phyloP scores from a whole-genome alignment of 2,329 filamentous ascomycete species.

The Sclerotinia trifoliorum region DNA sequence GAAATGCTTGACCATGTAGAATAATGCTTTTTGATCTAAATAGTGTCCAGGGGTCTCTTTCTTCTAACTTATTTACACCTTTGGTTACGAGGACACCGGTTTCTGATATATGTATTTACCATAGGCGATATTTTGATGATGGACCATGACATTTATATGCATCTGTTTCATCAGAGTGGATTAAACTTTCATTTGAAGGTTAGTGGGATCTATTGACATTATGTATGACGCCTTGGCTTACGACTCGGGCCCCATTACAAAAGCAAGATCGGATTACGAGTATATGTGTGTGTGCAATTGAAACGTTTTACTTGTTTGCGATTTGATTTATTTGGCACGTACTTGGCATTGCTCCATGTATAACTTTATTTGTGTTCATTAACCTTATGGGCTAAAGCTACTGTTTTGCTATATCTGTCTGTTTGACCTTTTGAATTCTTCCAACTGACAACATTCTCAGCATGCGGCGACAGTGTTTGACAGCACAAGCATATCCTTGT shows the following conservation, averaged over 20 bases:
- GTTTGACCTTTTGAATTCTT: no score
- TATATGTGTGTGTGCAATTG: no score
- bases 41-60: background rate
- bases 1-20: background rate
- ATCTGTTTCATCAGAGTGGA: background rate
- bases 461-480: no score
- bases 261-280: background rate
- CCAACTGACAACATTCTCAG: no score
- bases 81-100: background rate
- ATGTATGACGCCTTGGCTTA: slow-evolving; percentile 6
- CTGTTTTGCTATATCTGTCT: no score
- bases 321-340: no score
- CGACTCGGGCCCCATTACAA: background rate
- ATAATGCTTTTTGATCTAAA: background rate
- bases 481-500: no score
- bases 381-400: no score
- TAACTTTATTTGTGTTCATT: no score
- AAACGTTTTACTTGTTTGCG: background rate
- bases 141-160: no score
- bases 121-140: no score
- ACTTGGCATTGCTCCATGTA: no score
- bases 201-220: background rate
- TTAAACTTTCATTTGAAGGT: background rate
- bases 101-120: background rate
- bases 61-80: background rate